Percentiles rank a stretch among this genome's conserved stretches.
phyloP scores from a whole-genome alignment of 2,329 filamentous ascomycete species.

The Apiospora pterosperma region DNA sequence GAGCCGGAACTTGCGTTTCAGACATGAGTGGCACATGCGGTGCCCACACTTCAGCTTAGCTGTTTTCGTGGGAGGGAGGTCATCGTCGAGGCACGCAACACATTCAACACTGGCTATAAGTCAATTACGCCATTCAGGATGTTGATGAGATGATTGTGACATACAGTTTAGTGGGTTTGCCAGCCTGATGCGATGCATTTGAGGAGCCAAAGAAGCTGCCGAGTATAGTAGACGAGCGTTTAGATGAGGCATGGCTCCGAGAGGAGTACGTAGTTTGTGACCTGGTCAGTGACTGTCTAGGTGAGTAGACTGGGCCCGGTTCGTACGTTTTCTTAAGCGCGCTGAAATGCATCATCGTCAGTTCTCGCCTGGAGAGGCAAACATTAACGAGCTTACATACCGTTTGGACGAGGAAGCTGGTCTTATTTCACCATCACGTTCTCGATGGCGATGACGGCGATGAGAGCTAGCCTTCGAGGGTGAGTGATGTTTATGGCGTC shows the following conservation, averaged over 20 bases:
- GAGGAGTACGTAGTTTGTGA: conserved; percentile 32
- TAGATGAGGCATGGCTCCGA: conserved; percentile 34
- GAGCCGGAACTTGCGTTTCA: conserved; percentile 70
- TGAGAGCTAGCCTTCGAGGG: conserved; percentile 23
- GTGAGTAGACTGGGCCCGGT: conserved; percentile 27
- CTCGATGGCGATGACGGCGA: conserved; percentile 16
- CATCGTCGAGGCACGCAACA: conserved; percentile 67
- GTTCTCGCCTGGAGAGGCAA: conserved; percentile 19
- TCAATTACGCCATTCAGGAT: conserved; percentile 8
- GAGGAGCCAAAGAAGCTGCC: conserved; percentile 25
- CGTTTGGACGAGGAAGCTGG: conserved; percentile 24
- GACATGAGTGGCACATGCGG: conserved; percentile 74
- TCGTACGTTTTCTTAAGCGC: conserved; percentile 23
- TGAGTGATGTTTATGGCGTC: conserved; percentile 20
- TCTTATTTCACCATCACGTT: conserved; percentile 20
- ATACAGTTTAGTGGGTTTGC: conserved; percentile 26
- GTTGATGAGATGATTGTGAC: conserved; percentile 5
- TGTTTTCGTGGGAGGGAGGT: conserved; percentile 55
- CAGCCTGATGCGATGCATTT: conserved; percentile 21
- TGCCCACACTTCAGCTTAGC: conserved; percentile 76
- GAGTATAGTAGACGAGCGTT: conserved; percentile 30
- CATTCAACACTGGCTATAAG: conserved; percentile 59
- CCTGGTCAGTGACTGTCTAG: conserved; percentile 28
- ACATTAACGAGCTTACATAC: conserved; percentile 21
- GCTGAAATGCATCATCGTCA: neutral